These are phyloP conservation scores for Boletus eberwhitei DNA, from an alignment of 768 basidiomycete species.

Conservation along the genomic window DNA sequence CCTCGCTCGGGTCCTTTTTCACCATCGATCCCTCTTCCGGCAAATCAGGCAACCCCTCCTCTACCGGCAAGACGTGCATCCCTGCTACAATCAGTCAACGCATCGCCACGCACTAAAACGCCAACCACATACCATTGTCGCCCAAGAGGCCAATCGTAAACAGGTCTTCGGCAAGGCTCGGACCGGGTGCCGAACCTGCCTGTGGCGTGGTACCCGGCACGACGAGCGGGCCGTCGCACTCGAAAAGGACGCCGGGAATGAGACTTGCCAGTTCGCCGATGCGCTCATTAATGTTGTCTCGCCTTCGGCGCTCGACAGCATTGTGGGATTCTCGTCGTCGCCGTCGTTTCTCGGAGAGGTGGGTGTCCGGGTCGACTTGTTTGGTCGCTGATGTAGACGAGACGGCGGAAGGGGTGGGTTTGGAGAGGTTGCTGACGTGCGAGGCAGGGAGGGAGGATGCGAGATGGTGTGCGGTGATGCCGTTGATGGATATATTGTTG, in stretches of 20 bases:
- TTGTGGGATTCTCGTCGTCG: slow-evolving; percentile 86
- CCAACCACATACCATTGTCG: slow-evolving; percentile 19
- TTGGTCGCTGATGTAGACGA: slow-evolving; percentile 7
- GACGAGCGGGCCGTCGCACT: slow-evolving; percentile 40
- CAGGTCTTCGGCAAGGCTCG: slow-evolving; percentile 17
- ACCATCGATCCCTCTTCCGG: slow-evolving; percentile 26
- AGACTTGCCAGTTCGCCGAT: slow-evolving; percentile 86
- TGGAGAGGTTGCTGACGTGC: slow-evolving; percentile 10
- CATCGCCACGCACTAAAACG: not conserved
- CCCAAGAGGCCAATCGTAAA: slow-evolving; percentile 19
- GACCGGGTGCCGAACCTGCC: slow-evolving; percentile 8
- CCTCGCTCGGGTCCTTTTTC: slow-evolving; percentile 31
- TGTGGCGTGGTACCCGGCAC: slow-evolving; percentile 14
- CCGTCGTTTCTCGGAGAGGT: slow-evolving; percentile 75
- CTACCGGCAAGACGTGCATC: slow-evolving; percentile 24
- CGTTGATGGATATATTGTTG: slow-evolving; percentile 14
- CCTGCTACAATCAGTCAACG: slow-evolving; percentile 3
- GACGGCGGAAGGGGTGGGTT: slow-evolving; percentile 5
- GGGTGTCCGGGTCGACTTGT: slow-evolving; percentile 28
- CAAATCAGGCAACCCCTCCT: slow-evolving; percentile 28
- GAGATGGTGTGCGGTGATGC: slow-evolving; percentile 21
- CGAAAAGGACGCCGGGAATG: slow-evolving; percentile 83
- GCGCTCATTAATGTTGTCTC: slow-evolving; percentile 96
- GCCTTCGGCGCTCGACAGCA: slow-evolving; percentile 80
- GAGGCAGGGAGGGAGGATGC: slow-evolving; percentile 17